These are phyloP conservation scores for Calonectria honghensis DNA, from an alignment of 2,329 filamentous ascomycete genomes.

Conservation along the genomic window DNA sequence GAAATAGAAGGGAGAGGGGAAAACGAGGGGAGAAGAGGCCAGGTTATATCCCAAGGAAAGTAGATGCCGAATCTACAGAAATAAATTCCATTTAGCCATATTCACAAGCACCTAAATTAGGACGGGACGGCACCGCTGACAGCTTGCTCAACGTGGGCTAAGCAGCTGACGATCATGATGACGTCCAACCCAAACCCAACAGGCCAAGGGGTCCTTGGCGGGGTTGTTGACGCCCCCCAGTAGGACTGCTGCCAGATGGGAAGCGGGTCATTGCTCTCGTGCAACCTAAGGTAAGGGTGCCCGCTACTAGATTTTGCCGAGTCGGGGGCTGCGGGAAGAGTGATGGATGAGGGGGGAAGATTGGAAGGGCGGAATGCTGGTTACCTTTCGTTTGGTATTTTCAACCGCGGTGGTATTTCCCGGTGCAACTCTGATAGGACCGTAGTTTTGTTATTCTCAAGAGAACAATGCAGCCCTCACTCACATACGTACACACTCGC, in stretches of 20 bases:
- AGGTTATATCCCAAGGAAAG: not conserved
- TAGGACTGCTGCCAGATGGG: constrained; percentile 9
- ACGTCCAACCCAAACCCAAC: constrained; percentile 23
- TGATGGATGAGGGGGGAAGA: not conserved
- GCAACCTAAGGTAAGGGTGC: constrained; percentile 19
- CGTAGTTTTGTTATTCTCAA: not conserved
- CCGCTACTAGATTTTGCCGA: constrained; percentile 9
- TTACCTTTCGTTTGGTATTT: constrained; percentile 1
- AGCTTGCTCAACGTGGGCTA: constrained; percentile 16
- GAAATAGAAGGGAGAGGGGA: not conserved
- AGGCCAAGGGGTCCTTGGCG: constrained; percentile 2
- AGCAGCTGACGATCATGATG: constrained; percentile 33
- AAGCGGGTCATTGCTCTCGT: constrained; percentile 28
- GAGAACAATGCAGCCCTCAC: not conserved
- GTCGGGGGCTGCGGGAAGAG: constrained; percentile 16
- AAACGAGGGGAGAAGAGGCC: not conserved
- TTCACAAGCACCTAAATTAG: not conserved
- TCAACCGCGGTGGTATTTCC: not conserved
- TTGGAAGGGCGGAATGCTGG: not conserved
- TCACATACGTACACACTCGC: not conserved
- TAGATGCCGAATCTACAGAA: not conserved
- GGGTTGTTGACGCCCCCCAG: constrained; percentile 15
- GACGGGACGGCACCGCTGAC: constrained; percentile 29
- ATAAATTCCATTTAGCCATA: constrained; percentile 11
- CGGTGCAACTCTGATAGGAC: not conserved